Evolutionary conservation across 768 basidiomycete species (phyloP).

Genomic region (Suillus tomentosus): DNA sequence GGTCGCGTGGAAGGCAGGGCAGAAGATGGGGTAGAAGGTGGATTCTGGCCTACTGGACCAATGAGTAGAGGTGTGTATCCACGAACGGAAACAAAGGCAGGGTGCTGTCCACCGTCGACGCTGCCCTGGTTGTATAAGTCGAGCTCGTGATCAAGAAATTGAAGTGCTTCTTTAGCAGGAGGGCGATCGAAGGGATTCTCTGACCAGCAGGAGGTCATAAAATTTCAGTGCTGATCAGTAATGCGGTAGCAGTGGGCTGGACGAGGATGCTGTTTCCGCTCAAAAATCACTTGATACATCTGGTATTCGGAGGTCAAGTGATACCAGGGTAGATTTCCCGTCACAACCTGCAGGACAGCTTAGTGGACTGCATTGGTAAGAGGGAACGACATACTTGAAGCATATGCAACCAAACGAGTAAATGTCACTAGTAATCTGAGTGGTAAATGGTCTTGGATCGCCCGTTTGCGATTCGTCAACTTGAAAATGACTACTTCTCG

Average conservation of each 20-base stretch:
- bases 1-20: no score
- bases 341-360: background rate
- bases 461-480: no score
- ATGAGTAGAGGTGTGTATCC: background rate
- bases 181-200: background rate
- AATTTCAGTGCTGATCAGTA: background rate
- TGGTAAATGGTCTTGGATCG: background rate
- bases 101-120: background rate
- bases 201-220: background rate
- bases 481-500: no score
- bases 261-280: background rate
- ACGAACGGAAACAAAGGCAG: background rate
- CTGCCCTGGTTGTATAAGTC: background rate
- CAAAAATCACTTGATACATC: background rate
- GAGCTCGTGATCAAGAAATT: background rate
- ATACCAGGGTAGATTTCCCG: background rate
- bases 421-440: slow-evolving; percentile 41
- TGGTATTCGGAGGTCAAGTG: background rate
- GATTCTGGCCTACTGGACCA: background rate
- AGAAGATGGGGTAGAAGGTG: background rate
- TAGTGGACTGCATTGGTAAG: background rate
- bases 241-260: background rate
- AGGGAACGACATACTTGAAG: slow-evolving; percentile 15
- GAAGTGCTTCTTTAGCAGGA: background rate
- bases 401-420: slow-evolving; percentile 45